phyloP scores from a whole-genome alignment of 495 filamentous ascomycete genomes.

The Podospora australis region DNA sequence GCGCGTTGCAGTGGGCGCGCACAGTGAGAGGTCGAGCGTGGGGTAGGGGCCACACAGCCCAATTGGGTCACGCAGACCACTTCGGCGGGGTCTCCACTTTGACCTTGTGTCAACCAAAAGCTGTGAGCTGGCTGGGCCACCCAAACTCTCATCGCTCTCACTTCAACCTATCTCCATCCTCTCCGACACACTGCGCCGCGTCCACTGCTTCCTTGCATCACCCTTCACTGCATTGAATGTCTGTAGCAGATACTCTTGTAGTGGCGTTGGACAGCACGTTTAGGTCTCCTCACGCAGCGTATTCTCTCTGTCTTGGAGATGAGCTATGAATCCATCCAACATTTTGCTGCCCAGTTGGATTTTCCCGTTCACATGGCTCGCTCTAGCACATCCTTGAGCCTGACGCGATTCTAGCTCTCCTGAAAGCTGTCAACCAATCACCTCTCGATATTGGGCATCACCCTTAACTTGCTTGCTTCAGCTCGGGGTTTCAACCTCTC shows the following conservation, averaged over 20 bases:
- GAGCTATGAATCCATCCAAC: neutral
- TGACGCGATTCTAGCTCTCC: conserved; percentile 15
- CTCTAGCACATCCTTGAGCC: no score
- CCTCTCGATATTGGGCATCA: conserved; percentile 10
- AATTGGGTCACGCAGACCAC: conserved; percentile 6
- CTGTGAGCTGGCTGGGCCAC: conserved; percentile 15
- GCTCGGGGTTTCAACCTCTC: no score
- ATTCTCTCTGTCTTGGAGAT: no score
- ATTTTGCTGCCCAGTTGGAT: conserved; percentile 12
- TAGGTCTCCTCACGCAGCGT: no score
- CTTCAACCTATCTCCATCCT: no score
- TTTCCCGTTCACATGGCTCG: conserved; percentile 8
- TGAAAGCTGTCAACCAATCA: conserved; percentile 7
- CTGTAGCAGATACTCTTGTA: no score
- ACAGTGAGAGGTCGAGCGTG: conserved; percentile 13
- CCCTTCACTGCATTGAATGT: no score
- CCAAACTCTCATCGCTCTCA: no score
- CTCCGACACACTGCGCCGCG: no score
- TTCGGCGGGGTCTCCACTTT: neutral
- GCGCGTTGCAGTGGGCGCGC: neutral
- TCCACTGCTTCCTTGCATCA: no score
- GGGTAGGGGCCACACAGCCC: conserved; percentile 14
- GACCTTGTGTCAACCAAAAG: neutral
- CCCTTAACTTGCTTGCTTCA: no score
- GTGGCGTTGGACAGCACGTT: no score